These are phyloP conservation scores for Cnidoscolus chayamansa DNA, from an alignment of 441 rosid species.

Conservation along the genomic window DNA sequence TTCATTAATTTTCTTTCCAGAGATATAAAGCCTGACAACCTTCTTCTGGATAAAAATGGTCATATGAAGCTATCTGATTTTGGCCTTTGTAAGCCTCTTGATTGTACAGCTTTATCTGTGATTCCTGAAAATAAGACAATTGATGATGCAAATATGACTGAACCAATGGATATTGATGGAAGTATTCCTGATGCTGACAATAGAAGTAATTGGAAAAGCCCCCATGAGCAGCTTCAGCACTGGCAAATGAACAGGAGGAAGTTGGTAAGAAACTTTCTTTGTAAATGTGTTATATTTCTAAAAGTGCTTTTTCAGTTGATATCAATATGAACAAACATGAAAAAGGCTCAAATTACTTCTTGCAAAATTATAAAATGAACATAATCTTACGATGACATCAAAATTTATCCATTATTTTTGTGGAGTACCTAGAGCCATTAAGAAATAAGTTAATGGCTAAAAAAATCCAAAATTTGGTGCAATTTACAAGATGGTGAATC, in stretches of 20 bases:
- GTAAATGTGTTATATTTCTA: conserved; percentile 1
- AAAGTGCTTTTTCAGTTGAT: conserved; percentile 4
- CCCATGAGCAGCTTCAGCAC: conserved; percentile 91
- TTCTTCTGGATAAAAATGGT: conserved; percentile 87
- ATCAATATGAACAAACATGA: not conserved
- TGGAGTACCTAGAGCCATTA: not conserved
- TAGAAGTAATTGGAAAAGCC: conserved; percentile 79
- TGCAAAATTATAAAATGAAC: not conserved
- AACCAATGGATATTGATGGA: conserved; percentile 89
- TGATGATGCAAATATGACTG: conserved; percentile 55
- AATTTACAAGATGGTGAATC: no score
- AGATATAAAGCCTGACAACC: conserved; percentile 96
- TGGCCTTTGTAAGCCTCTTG: conserved; percentile 98
- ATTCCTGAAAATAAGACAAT: conserved; percentile 69
- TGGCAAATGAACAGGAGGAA: conserved; percentile 99
- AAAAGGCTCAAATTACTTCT: not conserved
- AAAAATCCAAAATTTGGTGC: no score
- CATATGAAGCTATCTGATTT: conserved; percentile 98
- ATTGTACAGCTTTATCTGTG: conserved; percentile 68
- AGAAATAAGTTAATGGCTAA: not conserved
- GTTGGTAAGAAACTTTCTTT: conserved; percentile 48
- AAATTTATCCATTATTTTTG: not conserved
- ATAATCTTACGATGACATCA: not conserved
- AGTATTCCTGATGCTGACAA: conserved; percentile 67
- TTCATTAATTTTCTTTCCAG: conserved; percentile 41